These are phyloP conservation scores for Stephania japonica DNA, from an alignment of 164 flowering plant species.

Conservation along the genomic window DNA sequence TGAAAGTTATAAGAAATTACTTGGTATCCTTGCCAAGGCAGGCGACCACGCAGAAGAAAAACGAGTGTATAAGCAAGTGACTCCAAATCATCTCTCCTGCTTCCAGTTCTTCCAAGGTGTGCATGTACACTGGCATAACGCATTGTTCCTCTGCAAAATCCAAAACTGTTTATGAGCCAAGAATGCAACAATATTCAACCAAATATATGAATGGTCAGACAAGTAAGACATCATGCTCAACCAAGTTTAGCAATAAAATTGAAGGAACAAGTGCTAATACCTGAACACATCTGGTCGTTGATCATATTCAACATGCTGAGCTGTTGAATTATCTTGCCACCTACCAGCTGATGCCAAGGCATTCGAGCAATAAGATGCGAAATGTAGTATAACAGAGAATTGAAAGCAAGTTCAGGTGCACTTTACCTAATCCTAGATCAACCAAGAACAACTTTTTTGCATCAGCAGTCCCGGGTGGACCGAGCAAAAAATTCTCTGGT, in stretches of 20 bases:
- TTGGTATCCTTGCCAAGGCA: slow-evolving; percentile 99
- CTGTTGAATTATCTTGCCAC: slow-evolving; percentile 75
- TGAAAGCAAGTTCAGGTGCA: neutral
- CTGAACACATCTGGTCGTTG: slow-evolving; percentile 96
- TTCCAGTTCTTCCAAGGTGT: slow-evolving; percentile 94
- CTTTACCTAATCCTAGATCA: slow-evolving; percentile 90
- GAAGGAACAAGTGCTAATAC: slow-evolving; percentile 18
- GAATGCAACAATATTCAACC: neutral
- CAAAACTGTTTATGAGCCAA: neutral
- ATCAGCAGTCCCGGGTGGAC: slow-evolving; percentile 74
- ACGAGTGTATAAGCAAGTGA: slow-evolving; percentile 93
- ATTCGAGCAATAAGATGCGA: neutral
- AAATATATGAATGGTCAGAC: neutral
- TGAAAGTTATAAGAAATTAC: slow-evolving; percentile 23
- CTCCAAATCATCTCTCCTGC: slow-evolving; percentile 93
- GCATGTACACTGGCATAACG: slow-evolving; percentile 99
- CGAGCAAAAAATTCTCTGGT: slow-evolving; percentile 97
- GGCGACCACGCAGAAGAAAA: slow-evolving; percentile 85
- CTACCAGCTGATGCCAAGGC: slow-evolving; percentile 52
- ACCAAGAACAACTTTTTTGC: slow-evolving; percentile 88
- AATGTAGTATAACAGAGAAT: neutral
- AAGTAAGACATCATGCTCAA: neutral
- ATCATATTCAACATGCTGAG: slow-evolving; percentile 90
- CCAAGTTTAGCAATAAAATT: neutral
- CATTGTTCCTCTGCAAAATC: slow-evolving; percentile 77